Percentiles rank a stretch among this genome's conserved stretches.
Conservation (phyloP, 768 basidiomycete genomes). For the Suillus subaureus region DNA sequence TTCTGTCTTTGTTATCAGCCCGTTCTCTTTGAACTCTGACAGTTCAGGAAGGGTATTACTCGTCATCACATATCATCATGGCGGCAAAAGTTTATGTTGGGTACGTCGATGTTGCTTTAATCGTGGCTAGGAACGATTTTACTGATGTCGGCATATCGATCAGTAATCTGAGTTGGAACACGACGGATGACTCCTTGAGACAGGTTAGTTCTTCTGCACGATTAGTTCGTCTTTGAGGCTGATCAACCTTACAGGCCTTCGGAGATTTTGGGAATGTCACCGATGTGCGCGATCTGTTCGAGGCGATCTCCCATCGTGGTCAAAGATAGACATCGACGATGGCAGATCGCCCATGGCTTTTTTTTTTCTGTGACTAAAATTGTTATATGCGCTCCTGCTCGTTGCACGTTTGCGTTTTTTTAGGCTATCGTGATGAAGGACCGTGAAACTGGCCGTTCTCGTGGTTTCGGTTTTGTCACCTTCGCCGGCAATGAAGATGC, state of each 20-base stretch:
- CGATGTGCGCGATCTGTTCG: conserved; percentile 49
- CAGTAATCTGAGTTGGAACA: conserved; percentile 38
- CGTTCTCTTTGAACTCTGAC: conserved; percentile 12
- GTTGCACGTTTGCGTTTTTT: conserved; percentile 10
- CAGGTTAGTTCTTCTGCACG: conserved; percentile 22
- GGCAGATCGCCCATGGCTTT: conserved; percentile 25
- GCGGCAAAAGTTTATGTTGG: conserved; percentile 35
- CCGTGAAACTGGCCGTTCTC: conserved; percentile 58
- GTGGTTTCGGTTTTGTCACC: conserved; percentile 61
- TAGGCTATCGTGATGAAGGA: conserved; percentile 45
- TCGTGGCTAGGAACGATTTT: not conserved
- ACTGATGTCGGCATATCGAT: conserved; percentile 7
- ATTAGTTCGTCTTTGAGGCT: conserved; percentile 6
- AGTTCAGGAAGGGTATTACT: conserved; percentile 16
- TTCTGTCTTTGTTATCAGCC: conserved; percentile 12
- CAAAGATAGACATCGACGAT: conserved; percentile 24
- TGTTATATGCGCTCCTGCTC: conserved; percentile 26
- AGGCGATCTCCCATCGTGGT: conserved; percentile 31
- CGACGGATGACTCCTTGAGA: conserved; percentile 30
- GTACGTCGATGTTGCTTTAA: conserved; percentile 15
- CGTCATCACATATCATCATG: conserved; percentile 27
- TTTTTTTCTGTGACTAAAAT: conserved; percentile 27
- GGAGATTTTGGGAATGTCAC: conserved; percentile 42
- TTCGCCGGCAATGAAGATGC: conserved; percentile 37
- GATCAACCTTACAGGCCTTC: conserved; percentile 40